Evolutionary conservation across 2,329 filamentous ascomycete species (phyloP).

Genomic region (Chaetothyriales sp.): DNA sequence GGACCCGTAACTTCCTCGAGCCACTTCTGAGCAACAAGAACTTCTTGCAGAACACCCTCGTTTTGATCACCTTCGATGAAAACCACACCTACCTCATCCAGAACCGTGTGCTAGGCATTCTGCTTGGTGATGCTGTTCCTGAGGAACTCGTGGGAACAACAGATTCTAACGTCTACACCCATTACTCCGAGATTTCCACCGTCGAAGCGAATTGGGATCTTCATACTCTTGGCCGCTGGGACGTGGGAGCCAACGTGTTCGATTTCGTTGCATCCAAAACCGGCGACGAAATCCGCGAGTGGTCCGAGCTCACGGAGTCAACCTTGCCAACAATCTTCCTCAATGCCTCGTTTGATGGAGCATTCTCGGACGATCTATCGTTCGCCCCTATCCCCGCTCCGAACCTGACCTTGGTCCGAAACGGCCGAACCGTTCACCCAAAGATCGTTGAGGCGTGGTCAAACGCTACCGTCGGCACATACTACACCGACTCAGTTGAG

Average conservation of each 20-base stretch:
- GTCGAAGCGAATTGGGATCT: constrained; percentile 56
- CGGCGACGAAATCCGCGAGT: constrained; percentile 31
- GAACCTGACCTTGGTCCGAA: neutral
- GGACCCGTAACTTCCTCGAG: constrained; percentile 52
- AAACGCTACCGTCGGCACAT: constrained; percentile 18
- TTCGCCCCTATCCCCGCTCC: constrained; percentile 5
- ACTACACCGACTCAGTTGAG: constrained; percentile 20
- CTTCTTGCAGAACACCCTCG: constrained; percentile 61
- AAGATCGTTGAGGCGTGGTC: constrained; percentile 17
- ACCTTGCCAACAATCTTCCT: constrained; percentile 33
- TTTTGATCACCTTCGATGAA: constrained; percentile 69
- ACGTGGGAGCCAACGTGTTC: constrained; percentile 59
- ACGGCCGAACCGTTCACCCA: constrained; percentile 16
- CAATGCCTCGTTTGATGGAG: constrained; percentile 35
- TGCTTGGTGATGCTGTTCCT: constrained; percentile 62
- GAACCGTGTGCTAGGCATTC: constrained; percentile 55
- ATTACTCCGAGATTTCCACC: constrained; percentile 55
- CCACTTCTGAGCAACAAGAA: constrained; percentile 53
- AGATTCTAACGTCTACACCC: constrained; percentile 56
- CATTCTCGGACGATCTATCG: constrained; percentile 18
- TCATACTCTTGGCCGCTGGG: constrained; percentile 54
- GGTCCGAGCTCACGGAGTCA: constrained; percentile 19
- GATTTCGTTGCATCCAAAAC: constrained; percentile 45
- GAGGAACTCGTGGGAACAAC: constrained; percentile 48
- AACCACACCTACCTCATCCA: constrained; percentile 51